Percentiles rank a stretch among this genome's conserved stretches.
phyloP scores from a whole-genome alignment of 768 basidiomycete genomes.

The Exsudoporus frostii region DNA sequence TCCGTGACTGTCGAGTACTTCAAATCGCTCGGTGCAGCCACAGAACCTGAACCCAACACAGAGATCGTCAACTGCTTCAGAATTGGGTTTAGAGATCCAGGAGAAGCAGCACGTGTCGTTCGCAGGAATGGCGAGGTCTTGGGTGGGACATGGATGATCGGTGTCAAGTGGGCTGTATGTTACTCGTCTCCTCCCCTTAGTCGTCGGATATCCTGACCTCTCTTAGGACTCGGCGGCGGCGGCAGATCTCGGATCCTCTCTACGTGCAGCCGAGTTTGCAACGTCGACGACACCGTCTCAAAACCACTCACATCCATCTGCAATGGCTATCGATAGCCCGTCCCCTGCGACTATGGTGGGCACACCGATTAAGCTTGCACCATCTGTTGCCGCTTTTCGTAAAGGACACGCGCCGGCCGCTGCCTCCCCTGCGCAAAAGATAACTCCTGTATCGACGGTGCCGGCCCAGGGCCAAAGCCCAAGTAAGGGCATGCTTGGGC shows the following conservation, averaged over 20 bases:
- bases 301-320: conserved; percentile 29
- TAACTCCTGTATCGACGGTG: conserved; percentile 6
- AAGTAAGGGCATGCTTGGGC: conserved; percentile 62
- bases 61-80: conserved; percentile 81
- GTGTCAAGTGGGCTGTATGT: conserved; percentile 82
- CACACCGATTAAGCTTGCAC: conserved; percentile 70
- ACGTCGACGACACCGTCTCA: conserved; percentile 7
- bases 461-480: conserved; percentile 32
- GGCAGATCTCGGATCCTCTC: conserved; percentile 44
- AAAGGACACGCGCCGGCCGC: conserved; percentile 36
- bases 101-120: conserved; percentile 75
- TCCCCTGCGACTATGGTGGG: conserved; percentile 47
- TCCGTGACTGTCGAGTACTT: conserved; percentile 71
- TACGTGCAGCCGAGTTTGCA: conserved; percentile 20
- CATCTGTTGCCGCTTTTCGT: conserved; percentile 69
- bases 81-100: conserved; percentile 68
- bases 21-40: conserved; percentile 65
- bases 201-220: background rate
- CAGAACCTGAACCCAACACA: conserved; percentile 61
- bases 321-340: conserved; percentile 49
- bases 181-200: background rate
- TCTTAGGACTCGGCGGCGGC: conserved; percentile 54
- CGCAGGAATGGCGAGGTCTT: conserved; percentile 81
- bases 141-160: conserved; percentile 76
- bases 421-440: conserved; percentile 24